Base-by-base conservation (phyloP, 768 basidiomycete genomes). In the Mycena metata region DNA sequence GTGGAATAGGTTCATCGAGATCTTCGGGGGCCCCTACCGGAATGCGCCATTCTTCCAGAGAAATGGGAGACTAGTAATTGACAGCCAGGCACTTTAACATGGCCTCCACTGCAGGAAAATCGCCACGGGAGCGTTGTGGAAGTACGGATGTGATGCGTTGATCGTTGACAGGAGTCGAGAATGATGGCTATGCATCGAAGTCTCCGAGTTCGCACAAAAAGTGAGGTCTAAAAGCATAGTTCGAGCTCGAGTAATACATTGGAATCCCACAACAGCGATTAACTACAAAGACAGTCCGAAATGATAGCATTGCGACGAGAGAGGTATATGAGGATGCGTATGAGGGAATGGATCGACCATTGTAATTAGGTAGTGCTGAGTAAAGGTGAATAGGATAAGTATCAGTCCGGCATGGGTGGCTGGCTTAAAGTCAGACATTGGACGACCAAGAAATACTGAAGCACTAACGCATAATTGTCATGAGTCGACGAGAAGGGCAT, bases 1-100 rank as follows among this genome's bases (percentile, higher is more conserved):
- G 75, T 24, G 85, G 83, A 12, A 75, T 64, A 16, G 69, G 70
- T 16, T 62, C 66, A 19, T 60, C 16, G 50, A 33, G 24, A 19
- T 51, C 36, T 16, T 41, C 9, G 35, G 11, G 39, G 2, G 59
- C 16, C 23, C 17, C 42, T n/a, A 26, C n/a, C 19, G 43, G 36
- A 57, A 19, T 41, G 26, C 47, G 30, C 41, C 64, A 65, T 65
- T 49, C 54, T 45, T 23, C 11, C 9, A 41, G 42, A 16, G 61
- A 23, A 52, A 56, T 59, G 42, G 17, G 26, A 39, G 39, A 39
- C 39, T 15, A 39, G 39, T 15, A 39, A 10, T 39, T 15, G 3
- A 6, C 30, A 30, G 30, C 30, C 30, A 30, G 6, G 11, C 39
- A 10, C 39, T 15, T 39, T 39, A 15, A 39, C 39, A 39, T 39